phyloP scores from a whole-genome alignment of 805 yeast genomes.

The Yarrowia bubula region DNA sequence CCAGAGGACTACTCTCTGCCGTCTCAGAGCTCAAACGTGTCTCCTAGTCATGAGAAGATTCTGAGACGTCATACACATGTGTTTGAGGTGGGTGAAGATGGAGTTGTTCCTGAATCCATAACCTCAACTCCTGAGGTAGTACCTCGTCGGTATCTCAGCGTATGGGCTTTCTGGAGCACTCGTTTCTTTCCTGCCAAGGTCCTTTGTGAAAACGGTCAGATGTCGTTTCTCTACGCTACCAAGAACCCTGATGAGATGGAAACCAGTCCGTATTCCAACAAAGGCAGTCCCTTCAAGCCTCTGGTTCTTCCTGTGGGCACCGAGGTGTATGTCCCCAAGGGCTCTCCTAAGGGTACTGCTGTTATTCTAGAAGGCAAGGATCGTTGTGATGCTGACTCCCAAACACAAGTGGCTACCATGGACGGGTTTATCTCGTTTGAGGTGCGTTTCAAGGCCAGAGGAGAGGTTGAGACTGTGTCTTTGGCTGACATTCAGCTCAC shows the following conservation, averaged over 20 bases:
- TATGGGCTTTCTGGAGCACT: no score
- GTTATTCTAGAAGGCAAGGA: no score
- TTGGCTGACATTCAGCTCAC: not conserved
- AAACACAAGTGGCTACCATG: not conserved
- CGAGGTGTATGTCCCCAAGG: not conserved
- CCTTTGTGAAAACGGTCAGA: not conserved
- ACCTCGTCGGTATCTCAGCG: no score
- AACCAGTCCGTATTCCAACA: not conserved
- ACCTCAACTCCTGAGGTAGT: not conserved
- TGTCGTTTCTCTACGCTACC: not conserved
- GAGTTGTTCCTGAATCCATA: slow-evolving; percentile 6
- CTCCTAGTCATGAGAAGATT: not conserved
- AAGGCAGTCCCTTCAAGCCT: not conserved
- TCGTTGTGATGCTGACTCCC: not conserved
- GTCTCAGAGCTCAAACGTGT: not conserved
- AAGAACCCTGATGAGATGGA: not conserved
- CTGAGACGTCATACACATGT: not conserved
- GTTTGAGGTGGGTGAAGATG: not conserved
- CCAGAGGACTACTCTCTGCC: not conserved
- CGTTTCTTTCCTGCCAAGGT: not conserved
- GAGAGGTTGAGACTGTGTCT: not conserved
- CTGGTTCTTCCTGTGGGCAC: not conserved
- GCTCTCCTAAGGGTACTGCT: not conserved
- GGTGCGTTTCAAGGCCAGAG: not conserved
- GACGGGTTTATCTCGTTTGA: slow-evolving; percentile 4